phyloP scores from a whole-genome alignment of 306 rosid species.

The Senna tora region DNA sequence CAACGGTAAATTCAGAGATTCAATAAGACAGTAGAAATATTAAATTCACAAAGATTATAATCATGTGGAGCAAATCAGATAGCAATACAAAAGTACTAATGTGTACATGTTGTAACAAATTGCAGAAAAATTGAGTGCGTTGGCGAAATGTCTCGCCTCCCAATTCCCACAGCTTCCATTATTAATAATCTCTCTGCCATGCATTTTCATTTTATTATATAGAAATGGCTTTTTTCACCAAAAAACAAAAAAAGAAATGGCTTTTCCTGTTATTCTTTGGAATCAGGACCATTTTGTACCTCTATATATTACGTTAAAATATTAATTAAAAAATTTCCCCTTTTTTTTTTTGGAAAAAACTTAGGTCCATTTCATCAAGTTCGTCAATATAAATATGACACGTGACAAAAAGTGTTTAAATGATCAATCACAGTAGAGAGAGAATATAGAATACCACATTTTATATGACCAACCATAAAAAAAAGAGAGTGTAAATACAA shows the following conservation, averaged over 20 bases:
- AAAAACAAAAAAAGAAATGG: no score
- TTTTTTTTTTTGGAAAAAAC: no score
- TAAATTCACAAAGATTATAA: neutral
- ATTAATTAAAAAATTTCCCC: no score
- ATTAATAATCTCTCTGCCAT: neutral
- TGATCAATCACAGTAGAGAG: no score
- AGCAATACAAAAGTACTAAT: neutral
- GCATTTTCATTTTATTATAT: neutral
- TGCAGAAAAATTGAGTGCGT: neutral
- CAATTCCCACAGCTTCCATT: neutral
- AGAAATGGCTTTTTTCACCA: neutral
- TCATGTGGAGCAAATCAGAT: neutral
- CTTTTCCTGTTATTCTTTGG: neutral
- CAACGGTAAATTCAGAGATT: neutral
- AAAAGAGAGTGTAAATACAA: no score
- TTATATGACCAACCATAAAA: no score
- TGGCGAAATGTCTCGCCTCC: neutral
- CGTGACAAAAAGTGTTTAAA: no score
- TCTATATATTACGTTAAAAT: no score
- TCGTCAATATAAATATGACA: no score
- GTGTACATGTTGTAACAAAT: neutral
- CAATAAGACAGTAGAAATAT: neutral
- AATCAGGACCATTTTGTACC: conserved; percentile 14
- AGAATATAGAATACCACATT: no score
- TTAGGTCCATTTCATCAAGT: no score